These are phyloP conservation scores for Psilocybe cubensis DNA, from an alignment of 768 basidiomycete genomes.

Conservation along the genomic window DNA sequence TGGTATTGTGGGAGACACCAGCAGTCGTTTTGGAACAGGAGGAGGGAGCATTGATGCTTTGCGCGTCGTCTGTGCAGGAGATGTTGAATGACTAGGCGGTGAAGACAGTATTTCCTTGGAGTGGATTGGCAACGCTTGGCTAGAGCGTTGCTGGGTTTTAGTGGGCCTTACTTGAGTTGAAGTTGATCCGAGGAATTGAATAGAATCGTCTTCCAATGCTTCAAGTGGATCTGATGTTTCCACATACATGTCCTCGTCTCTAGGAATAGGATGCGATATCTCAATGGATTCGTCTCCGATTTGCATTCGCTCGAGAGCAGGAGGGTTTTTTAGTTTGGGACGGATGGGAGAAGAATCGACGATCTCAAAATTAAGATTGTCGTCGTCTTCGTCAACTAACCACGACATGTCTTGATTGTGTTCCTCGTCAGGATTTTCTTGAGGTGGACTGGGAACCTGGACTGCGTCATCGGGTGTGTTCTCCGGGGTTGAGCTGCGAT, in stretches of 20 bases:
- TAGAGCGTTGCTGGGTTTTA: background rate
- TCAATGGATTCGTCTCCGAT: slow-evolving; percentile 31
- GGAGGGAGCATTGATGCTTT: slow-evolving; percentile 32
- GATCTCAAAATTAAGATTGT: slow-evolving; percentile 56
- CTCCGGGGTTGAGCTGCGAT: background rate
- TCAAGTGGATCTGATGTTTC: slow-evolving; percentile 15
- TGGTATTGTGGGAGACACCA: slow-evolving; percentile 19
- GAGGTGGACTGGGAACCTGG: background rate
- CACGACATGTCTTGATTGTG: slow-evolving; percentile 56
- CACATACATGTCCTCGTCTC: slow-evolving; percentile 8
- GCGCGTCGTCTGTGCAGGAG: slow-evolving; percentile 10
- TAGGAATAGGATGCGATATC: slow-evolving; percentile 18
- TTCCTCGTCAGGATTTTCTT: background rate
- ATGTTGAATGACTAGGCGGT: slow-evolving; percentile 13
- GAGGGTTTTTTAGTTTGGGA: slow-evolving; percentile 7
- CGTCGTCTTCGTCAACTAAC: slow-evolving; percentile 69
- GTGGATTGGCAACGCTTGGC: background rate
- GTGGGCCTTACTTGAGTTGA: background rate
- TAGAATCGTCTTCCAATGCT: slow-evolving; percentile 18
- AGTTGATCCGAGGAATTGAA: slow-evolving; percentile 23
- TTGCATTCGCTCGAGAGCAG: slow-evolving; percentile 10
- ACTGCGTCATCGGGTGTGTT: background rate
- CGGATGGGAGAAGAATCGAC: slow-evolving; percentile 51
- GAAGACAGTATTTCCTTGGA: slow-evolving; percentile 6
- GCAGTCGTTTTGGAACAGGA: slow-evolving; percentile 20